Evolutionary conservation across 768 basidiomycete species (phyloP).

Genomic region (Dioszegia hungarica): DNA sequence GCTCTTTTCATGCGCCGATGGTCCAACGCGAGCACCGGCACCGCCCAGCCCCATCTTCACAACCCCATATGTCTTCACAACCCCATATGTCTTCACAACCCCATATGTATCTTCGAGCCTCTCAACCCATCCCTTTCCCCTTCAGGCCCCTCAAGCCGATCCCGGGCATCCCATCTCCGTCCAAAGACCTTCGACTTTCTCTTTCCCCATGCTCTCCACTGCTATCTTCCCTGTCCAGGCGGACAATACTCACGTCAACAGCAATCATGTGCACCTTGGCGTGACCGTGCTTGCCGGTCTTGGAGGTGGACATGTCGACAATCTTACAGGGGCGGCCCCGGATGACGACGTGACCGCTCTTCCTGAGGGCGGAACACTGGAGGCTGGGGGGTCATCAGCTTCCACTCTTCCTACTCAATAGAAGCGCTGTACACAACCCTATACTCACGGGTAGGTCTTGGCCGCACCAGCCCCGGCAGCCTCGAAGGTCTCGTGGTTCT

Average conservation of each 20-base stretch:
- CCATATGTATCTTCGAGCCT: too few relatives aligned
- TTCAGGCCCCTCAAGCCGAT: too few relatives aligned
- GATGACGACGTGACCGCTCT: constrained; percentile 74
- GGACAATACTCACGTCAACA: constrained; percentile 90
- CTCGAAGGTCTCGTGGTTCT: constrained; percentile 82
- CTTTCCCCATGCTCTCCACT: neutral
- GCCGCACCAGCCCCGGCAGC: constrained; percentile 56
- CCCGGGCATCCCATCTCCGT: too few relatives aligned
- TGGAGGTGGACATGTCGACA: constrained; percentile 98
- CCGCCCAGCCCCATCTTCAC: too few relatives aligned
- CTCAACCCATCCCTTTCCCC: too few relatives aligned
- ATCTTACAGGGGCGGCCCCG: constrained; percentile 94
- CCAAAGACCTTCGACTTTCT: too few relatives aligned
- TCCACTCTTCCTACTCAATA: constrained; percentile 25
- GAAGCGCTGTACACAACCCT: neutral
- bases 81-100: too few relatives aligned
- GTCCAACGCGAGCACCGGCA: too few relatives aligned
- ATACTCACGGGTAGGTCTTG: constrained; percentile 46
- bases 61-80: too few relatives aligned
- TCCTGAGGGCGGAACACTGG: constrained; percentile 84
- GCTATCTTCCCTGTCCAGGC: too few relatives aligned
- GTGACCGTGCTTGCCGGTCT: constrained; percentile 95
- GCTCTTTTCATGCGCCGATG: too few relatives aligned
- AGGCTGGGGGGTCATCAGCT: constrained; percentile 37
- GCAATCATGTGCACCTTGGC: constrained; percentile 98